Percentiles rank a stretch among this genome's conserved stretches.
These are phyloP conservation scores for Euryodendron excelsum DNA, from an alignment of 148 eudicot genomes.

Conservation along the genomic window DNA sequence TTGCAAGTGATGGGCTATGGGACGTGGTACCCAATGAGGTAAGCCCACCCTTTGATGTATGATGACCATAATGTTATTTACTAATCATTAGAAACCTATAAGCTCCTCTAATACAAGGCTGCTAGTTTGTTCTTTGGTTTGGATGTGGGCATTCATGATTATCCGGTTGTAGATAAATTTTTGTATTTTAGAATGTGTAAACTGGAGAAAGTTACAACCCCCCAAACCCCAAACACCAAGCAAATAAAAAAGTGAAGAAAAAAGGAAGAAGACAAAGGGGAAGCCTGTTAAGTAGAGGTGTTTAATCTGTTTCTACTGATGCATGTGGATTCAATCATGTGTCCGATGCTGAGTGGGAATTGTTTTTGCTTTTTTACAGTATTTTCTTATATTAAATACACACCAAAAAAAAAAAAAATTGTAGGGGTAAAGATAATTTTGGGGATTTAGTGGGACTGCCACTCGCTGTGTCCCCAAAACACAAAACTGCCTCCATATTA, in stretches of 20 bases:
- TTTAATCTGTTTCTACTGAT: neutral
- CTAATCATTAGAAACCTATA: neutral
- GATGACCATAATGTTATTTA: neutral
- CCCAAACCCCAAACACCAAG: no score
- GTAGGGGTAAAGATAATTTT: no score
- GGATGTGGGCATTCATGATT: neutral
- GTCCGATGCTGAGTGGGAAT: no score
- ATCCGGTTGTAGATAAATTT: neutral
- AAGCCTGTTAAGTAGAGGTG: no score
- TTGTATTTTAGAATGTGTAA: neutral
- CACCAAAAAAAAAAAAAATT: no score
- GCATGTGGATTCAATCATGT: neutral
- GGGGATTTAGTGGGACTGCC: no score
- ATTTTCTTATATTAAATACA: no score
- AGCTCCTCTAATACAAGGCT: neutral
- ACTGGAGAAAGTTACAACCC: neutral
- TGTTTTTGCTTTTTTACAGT: no score
- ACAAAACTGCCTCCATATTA: no score
- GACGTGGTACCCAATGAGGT: conserved; percentile 94
- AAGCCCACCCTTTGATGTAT: conserved; percentile 6
- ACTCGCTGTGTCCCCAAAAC: no score
- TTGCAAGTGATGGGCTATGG: conserved; percentile 98
- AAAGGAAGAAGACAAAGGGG: no score
- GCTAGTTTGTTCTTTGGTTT: neutral
- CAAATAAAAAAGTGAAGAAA: neutral